phyloP scores from a whole-genome alignment of 495 filamentous ascomycete species.

The Aspergillus bridgeri region DNA sequence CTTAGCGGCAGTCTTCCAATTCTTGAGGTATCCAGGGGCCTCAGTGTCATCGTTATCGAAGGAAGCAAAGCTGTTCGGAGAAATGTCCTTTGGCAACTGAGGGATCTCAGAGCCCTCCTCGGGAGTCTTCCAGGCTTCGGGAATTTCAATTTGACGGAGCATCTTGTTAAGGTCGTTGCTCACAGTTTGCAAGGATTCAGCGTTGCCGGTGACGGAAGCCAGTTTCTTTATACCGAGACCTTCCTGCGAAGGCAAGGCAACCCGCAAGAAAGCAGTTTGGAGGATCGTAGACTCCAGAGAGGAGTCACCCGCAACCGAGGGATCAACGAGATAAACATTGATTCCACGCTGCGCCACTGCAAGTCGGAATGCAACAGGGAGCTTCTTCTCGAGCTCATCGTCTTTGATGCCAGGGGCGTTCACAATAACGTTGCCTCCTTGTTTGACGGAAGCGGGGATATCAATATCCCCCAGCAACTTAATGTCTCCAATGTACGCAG shows the following conservation, averaged over 20 bases:
- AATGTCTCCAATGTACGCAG: constrained; percentile 72
- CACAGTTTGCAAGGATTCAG: constrained; percentile 55
- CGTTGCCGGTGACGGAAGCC: constrained; percentile 51
- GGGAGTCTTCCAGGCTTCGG: constrained; percentile 71
- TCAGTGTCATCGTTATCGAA: constrained; percentile 77
- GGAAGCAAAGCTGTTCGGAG: constrained; percentile 72
- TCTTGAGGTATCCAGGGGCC: constrained; percentile 60
- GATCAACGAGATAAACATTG: constrained; percentile 70
- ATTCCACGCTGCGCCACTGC: constrained; percentile 63
- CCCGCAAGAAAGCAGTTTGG: constrained; percentile 76
- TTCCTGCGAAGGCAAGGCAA: constrained; percentile 59
- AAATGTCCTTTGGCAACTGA: constrained; percentile 58
- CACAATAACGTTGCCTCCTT: constrained; percentile 68
- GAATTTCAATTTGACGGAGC: constrained; percentile 68
- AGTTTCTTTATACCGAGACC: constrained; percentile 52
- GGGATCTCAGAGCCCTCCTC: constrained; percentile 52
- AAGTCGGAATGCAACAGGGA: constrained; percentile 64
- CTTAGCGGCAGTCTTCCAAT: constrained; percentile 80
- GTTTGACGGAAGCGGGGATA: constrained; percentile 65
- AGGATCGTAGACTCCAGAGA: constrained; percentile 59
- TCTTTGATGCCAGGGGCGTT: constrained; percentile 74
- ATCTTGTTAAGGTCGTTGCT: constrained; percentile 64
- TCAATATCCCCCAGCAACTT: constrained; percentile 75
- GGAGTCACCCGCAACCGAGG: constrained; percentile 55
- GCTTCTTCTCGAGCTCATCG: constrained; percentile 86